Evolutionary conservation across 176 grass and related monocot species (phyloP), one percentile per base, ranked within the genome.

Genomic region (Carex cristatella): DNA sequence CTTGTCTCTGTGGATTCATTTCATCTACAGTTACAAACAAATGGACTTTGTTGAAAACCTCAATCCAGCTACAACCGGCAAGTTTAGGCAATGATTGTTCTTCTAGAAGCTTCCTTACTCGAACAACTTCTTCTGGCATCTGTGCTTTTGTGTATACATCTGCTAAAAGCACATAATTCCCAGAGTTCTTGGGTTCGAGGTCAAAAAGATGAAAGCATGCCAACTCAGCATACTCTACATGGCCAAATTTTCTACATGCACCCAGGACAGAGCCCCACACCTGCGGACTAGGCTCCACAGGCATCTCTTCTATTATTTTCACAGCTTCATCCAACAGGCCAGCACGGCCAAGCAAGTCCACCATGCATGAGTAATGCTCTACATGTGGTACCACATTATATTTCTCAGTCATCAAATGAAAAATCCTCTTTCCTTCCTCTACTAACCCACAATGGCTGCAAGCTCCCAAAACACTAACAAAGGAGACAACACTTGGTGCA

Each of bases 21-120:
- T 90, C 88, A 81, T 98, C 93, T 14, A 90, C 83, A 10, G 95
- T 90, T 10, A 81, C 88, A 81, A 95, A 93, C 10, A 85, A 86
- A 79, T 95, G 48, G 54, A 93, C 27, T 85, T 86, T 95, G 56
- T 98, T 80, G 87, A 53, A 90, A 82, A 93, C 89, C 86, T 95
- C 95, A 84, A 98, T 98, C 92, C 95, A 95, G 78, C 95, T 95
- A 84, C 89, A 93, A 40, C 95, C 95, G 12, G 89, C 65, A 14
- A 95, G 79, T 88, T 98, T 98, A 85, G 88, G 86, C 40, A 98
- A 79, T 0, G 23, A 79, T 56, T 76, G 88, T 80, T 91, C 91
- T 81, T 98, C 89, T 48, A 90, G 71, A 67, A 98, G 72, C 51
- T 93, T 86, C 91, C 85, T 93, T 8, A 98, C 76, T 28, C 92